Evolutionary conservation across 208 protist genomes (phyloP), one percentile per base, ranked within the genome.

Genomic region (Leishmania amazonensis): DNA sequence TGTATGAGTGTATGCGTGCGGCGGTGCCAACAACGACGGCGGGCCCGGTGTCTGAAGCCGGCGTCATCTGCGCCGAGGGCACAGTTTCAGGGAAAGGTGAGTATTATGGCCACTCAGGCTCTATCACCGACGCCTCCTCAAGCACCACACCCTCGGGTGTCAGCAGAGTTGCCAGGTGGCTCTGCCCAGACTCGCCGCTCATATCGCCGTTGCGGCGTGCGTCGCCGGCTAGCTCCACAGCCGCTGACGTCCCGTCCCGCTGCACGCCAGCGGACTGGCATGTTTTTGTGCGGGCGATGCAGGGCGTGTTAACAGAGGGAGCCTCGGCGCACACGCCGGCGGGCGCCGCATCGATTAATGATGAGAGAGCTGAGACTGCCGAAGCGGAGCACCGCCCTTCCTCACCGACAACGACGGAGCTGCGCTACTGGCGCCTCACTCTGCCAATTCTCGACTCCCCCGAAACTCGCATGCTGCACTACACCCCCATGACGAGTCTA

Each of bases 401-500:
- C 15, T 15, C 67, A 47, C 8, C 21, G 21, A 51, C 58, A n/a
- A 24, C 7, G 51, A 2, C 38, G 38, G 45, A 53, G 57, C 53
- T 79, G 8, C 17, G 42, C 31, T 90, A 88, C 76, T 90, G 87
- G 87, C 79, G 87, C 2, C 80, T 90, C 38, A 68, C 81, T 38
- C 49, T 90, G 6, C 87, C 87, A 6, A 70, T 90, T 17, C 62
- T 79, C 13, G 87, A 90, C 82, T n/a, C 71, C n/a, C 81, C 81
- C 11, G 72, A 24, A 15, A 65, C 47, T 53, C 28, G 31, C 3
- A 67, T 90, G 11, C 70, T 67, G 6, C 84, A 42, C 28, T 81
- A 72, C 19, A 85, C 84, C 40, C 62, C 71, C 64, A 81, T 90
- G 53, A 83, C 83, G 15, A 84, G 71, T 70, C 65, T 85, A 5